A percentile compares a stretch with the other conserved stretches of the same genome.
Evolutionary conservation across 257 asterid species (phyloP).

Genomic region (Solanum paucissectum): DNA sequence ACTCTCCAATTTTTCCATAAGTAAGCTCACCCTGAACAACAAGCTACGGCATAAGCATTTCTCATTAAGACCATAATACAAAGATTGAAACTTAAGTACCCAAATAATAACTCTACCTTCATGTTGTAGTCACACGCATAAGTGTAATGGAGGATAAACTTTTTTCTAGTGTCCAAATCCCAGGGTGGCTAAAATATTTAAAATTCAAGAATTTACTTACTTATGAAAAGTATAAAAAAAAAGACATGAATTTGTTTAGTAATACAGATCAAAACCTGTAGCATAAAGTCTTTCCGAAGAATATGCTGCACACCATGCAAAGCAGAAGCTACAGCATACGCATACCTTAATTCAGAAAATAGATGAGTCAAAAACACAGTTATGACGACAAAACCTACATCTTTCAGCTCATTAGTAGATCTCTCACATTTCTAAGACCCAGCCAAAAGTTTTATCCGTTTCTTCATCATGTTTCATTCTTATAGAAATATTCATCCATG

Average conservation of each 20-base stretch:
- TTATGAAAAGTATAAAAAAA: background rate
- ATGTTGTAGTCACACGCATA: conserved; percentile 50
- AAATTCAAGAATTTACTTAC: background rate
- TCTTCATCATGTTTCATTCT: conserved; percentile 46
- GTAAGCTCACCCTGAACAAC: conserved; percentile 51
- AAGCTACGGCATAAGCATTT: background rate
- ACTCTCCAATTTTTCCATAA: conserved; percentile 42
- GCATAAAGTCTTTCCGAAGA: conserved; percentile 48
- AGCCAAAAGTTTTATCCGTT: conserved; percentile 43
- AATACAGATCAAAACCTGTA: conserved; percentile 39
- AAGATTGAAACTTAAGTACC: background rate
- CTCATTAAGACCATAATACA: background rate
- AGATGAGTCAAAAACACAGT: background rate
- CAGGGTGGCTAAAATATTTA: conserved; percentile 54
- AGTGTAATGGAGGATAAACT: conserved; percentile 52
- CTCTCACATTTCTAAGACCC: conserved; percentile 60
- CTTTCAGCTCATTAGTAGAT: background rate
- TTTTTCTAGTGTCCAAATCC: conserved; percentile 37
- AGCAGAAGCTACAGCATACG: conserved; percentile 66
- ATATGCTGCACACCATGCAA: conserved; percentile 56
- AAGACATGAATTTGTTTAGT: background rate
- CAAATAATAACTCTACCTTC: conserved; percentile 25
- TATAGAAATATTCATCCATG: conserved; percentile 54
- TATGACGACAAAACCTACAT: background rate
- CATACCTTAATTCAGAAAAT: conserved; percentile 38